Evolutionary conservation across 1,284 basidiomycete genomes (phyloP), one percentile per base, ranked within the genome.

Genomic region (Cutaneotrichosporon sp.): DNA sequence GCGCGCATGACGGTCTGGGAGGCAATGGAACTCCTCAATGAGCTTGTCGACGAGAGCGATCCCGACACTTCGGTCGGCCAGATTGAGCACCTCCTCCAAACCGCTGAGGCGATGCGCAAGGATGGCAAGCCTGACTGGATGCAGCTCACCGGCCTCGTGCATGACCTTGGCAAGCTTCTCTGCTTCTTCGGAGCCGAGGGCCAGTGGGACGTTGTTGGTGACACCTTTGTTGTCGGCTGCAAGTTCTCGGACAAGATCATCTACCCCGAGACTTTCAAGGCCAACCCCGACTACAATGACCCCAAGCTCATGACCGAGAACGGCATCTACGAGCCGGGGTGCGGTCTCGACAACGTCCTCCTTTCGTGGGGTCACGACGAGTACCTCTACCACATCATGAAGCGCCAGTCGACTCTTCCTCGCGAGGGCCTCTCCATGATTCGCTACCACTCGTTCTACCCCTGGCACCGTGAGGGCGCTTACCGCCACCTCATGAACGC

Each of bases 401-500:
- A 70, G 63, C 55, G 62, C 26, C 70, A 72, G 58, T 76, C 75
- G 10, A 70, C 66, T 10, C 87, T 96, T 0, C 92, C 92, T 0
- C 85, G 86, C 61, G 91, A 91, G 72, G 92, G 85, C 0, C 84
- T 96, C 42, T 88, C 89, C 32, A 96, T 96, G 92, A 91, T 96
- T 74, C 87, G 92, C 26, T 96, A 91, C 80, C 92, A 96, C 82
- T 91, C 89, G 72, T 95, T 95, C 84, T 95, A 95, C 82, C 92
- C 92, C 26, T 94, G 91, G 91, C 91, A 92, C 78, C 86, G 90
- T 56, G 91, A 92, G 75, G 85, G 85, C 65, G 92, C 91, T 0
- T 95, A 94, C 81, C 75, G 79, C 31, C 88, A 93, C 76, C 85
- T 95, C 56, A 88, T 86, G 71, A 88, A 87, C 75, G 87, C 1